Percentiles rank a stretch among this genome's conserved stretches.
phyloP scores from a whole-genome alignment of 495 filamentous ascomycete species.

The Poronia punctata region DNA sequence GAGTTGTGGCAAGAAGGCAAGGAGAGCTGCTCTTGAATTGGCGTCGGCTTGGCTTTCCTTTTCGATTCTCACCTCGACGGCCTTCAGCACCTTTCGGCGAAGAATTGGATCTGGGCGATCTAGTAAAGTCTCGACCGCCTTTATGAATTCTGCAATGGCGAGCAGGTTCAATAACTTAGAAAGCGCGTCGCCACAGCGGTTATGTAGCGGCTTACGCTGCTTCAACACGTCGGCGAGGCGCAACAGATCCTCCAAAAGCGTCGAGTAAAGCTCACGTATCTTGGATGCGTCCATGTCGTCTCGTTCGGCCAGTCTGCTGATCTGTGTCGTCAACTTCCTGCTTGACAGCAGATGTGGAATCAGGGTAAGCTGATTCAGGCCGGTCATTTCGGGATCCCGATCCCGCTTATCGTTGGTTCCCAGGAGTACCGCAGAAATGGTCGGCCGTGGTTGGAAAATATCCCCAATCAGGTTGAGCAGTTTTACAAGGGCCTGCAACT shows the following conservation, averaged over 20 bases:
- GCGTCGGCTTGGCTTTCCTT: conserved; percentile 58
- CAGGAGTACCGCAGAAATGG: conserved; percentile 61
- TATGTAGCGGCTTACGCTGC: conserved; percentile 53
- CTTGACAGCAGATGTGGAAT: conserved; percentile 48
- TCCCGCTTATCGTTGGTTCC: conserved; percentile 55
- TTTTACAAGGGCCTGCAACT: conserved; percentile 63
- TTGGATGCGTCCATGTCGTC: conserved; percentile 54
- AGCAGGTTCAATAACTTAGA: conserved; percentile 68
- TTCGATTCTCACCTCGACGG: conserved; percentile 67
- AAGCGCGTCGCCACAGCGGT: conserved; percentile 60
- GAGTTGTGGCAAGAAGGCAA: conserved; percentile 72
- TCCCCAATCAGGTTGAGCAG: conserved; percentile 67
- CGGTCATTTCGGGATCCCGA: conserved; percentile 50
- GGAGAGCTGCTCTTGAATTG: conserved; percentile 57
- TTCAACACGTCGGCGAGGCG: conserved; percentile 53
- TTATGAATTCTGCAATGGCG: conserved; percentile 76
- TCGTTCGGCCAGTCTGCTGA: conserved; percentile 39
- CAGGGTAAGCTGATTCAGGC: conserved; percentile 55
- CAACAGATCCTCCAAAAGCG: conserved; percentile 61
- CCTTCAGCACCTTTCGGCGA: conserved; percentile 69
- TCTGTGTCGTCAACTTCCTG: conserved; percentile 40
- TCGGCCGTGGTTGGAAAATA: conserved; percentile 60
- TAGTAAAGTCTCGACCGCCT: conserved; percentile 71
- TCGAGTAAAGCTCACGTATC: conserved; percentile 61
- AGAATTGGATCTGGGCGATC: conserved; percentile 62